These are phyloP conservation scores for Daldinia loculata DNA, from an alignment of 495 filamentous ascomycete genomes.

Conservation along the genomic window DNA sequence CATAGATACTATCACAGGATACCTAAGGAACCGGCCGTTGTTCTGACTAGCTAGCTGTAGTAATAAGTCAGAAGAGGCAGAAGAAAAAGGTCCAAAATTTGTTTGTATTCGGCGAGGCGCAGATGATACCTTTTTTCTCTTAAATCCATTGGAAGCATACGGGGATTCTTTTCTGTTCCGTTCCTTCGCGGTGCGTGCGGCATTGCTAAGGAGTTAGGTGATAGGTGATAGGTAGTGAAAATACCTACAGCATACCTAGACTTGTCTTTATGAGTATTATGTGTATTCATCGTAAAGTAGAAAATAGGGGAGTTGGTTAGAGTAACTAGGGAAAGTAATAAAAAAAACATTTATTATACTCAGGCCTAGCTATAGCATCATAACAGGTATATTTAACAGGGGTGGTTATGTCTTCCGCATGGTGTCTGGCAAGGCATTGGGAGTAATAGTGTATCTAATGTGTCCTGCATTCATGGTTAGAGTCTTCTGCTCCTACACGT, in stretches of 20 bases:
- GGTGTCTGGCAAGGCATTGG: neutral
- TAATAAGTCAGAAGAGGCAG: neutral
- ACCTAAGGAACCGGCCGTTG: conserved; percentile 1
- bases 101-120: conserved; percentile 41
- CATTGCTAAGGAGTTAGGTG: conserved; percentile 38
- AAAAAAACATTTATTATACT: neutral
- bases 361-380: neutral
- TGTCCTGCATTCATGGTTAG: neutral
- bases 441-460: neutral
- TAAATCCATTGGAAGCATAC: conserved; percentile 32
- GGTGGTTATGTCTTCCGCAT: neutral
- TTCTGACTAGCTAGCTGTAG: neutral
- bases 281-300: conserved; percentile 15
- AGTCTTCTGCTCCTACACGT: neutral
- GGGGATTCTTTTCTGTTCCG: conserved; percentile 20
- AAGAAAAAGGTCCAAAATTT: conserved; percentile 14
- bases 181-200: conserved; percentile 22
- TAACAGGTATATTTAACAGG: neutral
- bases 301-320: neutral
- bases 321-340: neutral
- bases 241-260: conserved; percentile 37
- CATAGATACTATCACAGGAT: neutral
- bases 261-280: conserved; percentile 22
- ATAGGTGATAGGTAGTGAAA: conserved; percentile 30
- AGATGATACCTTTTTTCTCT: conserved; percentile 43